phyloP scores from a whole-genome alignment of 179 eudicot species.

The Beta macrorhiza region DNA sequence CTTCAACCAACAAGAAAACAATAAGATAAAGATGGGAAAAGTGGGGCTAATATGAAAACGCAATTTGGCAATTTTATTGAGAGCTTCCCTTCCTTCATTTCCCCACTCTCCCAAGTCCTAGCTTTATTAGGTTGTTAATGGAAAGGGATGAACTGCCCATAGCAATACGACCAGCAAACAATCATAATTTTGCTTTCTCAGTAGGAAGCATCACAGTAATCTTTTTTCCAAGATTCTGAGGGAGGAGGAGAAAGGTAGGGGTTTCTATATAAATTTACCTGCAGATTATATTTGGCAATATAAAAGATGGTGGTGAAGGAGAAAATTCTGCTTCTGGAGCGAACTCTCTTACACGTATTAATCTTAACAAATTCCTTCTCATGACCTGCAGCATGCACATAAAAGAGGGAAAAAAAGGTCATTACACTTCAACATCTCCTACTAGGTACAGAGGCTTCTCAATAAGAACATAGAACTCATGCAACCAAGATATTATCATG shows the following conservation, averaged over 20 bases:
- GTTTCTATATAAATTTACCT: conserved; percentile 43
- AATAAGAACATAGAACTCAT: not conserved
- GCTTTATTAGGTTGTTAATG: not conserved
- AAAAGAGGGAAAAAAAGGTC: not conserved
- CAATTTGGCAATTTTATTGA: no score
- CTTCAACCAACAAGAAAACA: no score
- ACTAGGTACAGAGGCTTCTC: not conserved
- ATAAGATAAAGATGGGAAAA: no score
- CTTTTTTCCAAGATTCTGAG: not conserved
- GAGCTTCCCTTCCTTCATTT: not conserved
- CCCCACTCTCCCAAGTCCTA: not conserved
- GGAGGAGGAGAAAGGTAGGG: not conserved
- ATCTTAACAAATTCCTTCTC: conserved; percentile 77
- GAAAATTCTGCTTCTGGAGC: conserved; percentile 94
- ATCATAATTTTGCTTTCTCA: not conserved
- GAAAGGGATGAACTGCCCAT: not conserved
- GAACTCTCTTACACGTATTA: conserved; percentile 75
- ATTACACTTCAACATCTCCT: not conserved
- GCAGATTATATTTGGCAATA: conserved; percentile 88
- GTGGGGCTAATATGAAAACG: no score
- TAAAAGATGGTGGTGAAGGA: conserved; percentile 45
- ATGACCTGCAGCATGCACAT: conserved; percentile 54
- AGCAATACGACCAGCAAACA: not conserved
- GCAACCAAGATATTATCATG: not conserved
- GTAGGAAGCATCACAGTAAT: not conserved